Evolutionary conservation across 2,329 filamentous ascomycete species (phyloP).

Genomic region (Dactylellina drechsleri): DNA sequence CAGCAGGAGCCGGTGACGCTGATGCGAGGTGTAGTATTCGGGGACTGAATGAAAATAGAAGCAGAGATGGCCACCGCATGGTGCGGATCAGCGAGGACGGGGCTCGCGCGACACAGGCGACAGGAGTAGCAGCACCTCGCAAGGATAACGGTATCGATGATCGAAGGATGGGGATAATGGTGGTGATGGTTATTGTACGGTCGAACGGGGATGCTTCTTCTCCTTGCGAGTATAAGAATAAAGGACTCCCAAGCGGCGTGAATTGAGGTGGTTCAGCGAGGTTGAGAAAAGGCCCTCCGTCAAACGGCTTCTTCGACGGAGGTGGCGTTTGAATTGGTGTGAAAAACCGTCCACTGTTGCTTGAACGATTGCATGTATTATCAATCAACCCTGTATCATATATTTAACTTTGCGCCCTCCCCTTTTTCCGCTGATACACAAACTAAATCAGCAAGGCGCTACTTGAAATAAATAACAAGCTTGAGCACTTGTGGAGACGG

Average conservation of each 20-base stretch:
- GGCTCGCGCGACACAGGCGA: slow-evolving; percentile 22
- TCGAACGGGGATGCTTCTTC: too few relatives aligned
- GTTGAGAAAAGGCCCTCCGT: not conserved
- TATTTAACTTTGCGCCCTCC: too few relatives aligned
- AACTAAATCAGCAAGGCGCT: too few relatives aligned
- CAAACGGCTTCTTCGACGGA: not conserved
- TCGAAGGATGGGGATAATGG: not conserved
- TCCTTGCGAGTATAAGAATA: too few relatives aligned
- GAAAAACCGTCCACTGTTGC: not conserved
- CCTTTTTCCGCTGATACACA: too few relatives aligned
- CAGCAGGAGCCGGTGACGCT: slow-evolving; percentile 37
- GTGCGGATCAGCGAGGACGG: slow-evolving; percentile 24
- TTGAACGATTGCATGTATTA: not conserved
- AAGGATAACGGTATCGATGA: not conserved
- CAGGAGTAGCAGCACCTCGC: not conserved
- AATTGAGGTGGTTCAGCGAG: not conserved
- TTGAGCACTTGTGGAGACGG: not conserved
- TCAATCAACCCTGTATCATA: too few relatives aligned
- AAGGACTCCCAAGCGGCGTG: not conserved
- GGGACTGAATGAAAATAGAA: slow-evolving; percentile 42
- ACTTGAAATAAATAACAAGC: not conserved
- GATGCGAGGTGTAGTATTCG: slow-evolving; percentile 24
- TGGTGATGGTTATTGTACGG: too few relatives aligned
- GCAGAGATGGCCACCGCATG: slow-evolving; percentile 48
- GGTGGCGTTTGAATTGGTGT: slow-evolving; percentile 1